phyloP scores from a whole-genome alignment of 2,329 filamentous ascomycete species.

The Botrytis byssoidea region DNA sequence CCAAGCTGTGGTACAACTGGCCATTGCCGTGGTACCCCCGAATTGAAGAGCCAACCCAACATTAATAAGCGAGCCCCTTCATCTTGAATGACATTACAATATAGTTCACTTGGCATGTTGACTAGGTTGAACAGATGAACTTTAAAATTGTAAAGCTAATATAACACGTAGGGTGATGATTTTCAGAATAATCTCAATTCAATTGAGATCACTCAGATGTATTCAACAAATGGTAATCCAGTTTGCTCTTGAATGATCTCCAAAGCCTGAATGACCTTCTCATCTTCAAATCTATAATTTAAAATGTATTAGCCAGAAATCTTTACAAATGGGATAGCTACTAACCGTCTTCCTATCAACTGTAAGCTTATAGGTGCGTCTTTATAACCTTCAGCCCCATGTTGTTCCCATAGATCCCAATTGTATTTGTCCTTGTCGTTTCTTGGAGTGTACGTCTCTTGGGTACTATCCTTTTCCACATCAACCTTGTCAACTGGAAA shows the following conservation, averaged over 20 bases:
- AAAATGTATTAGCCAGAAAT: slow-evolving; percentile 23
- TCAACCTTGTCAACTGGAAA: slow-evolving; percentile 54
- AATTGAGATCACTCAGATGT: slow-evolving; percentile 24
- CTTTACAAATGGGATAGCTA: background rate
- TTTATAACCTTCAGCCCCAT: slow-evolving; percentile 41
- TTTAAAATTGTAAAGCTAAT: background rate
- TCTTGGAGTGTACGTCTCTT: slow-evolving; percentile 37
- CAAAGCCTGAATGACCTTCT: slow-evolving; percentile 41
- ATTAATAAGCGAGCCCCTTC: slow-evolving; percentile 10
- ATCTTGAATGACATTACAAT: background rate
- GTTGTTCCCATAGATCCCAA: slow-evolving; percentile 40
- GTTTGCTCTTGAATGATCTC: slow-evolving; percentile 40
- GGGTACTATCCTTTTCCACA: slow-evolving; percentile 32
- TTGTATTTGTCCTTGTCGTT: slow-evolving; percentile 39
- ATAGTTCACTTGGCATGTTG: background rate
- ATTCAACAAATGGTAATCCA: slow-evolving; percentile 37
- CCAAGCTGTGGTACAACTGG: background rate
- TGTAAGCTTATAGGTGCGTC: slow-evolving; percentile 45
- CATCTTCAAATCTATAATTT: slow-evolving; percentile 40
- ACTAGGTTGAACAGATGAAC: background rate
- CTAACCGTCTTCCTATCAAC: slow-evolving; percentile 40
- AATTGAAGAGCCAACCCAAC: background rate
- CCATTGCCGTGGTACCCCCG: background rate
- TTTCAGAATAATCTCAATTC: too few relatives aligned
- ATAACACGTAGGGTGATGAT: background rate